Evolutionary conservation across 2,329 filamentous ascomycete genomes (phyloP), one percentile per base, ranked within the genome.

Genomic region (Monosporascus cannonballus): DNA sequence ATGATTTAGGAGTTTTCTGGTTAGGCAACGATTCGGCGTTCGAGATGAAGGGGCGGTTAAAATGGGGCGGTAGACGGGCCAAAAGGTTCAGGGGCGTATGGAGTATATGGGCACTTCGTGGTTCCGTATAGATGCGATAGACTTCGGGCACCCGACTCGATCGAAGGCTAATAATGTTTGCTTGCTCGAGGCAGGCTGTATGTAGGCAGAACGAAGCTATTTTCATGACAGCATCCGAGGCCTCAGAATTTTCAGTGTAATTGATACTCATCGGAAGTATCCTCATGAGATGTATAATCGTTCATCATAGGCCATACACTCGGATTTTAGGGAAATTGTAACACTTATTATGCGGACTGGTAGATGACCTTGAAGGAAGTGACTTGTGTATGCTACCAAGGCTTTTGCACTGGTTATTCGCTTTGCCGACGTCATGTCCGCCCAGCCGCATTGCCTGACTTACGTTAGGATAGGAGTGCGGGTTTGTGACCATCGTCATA

Each of bases 241-340:
- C 64, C 64, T 67, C 64, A 67, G 64, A 64, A 67, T 67, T 67
- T 67, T 67, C 64, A 67, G 64, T 67, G 64, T 65, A 53, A 50
- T 25, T 59, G 58, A 58, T 61, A 64, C 58, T 66, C 64, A 62
- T 63, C 51, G 61, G 62, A 61, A 55, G 58, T 50, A 59, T 61
- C 64, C 64, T 67, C 64, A 57, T 67, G 61, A 57, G 62, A 56
- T 61, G 57, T 64, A 51, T 64, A 65, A 62, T 53, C 22, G 54
- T 50, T 67, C 64, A 66, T 67, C 64, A 67, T 56, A 53, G 64
- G 64, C 64, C 60, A 47, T 51, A 54, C 15, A 54, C 17, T 34
- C 38, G 9, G 48, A 38, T 22, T 25, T 18, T 6, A 20, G 37
- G 34, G 39, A 38, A 48, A 38, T 24, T 24, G 41, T 34, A 34